A percentile compares a stretch with the other conserved stretches of the same genome.
phyloP scores from a whole-genome alignment of 257 asterid species.

The Fraxinus americana region DNA sequence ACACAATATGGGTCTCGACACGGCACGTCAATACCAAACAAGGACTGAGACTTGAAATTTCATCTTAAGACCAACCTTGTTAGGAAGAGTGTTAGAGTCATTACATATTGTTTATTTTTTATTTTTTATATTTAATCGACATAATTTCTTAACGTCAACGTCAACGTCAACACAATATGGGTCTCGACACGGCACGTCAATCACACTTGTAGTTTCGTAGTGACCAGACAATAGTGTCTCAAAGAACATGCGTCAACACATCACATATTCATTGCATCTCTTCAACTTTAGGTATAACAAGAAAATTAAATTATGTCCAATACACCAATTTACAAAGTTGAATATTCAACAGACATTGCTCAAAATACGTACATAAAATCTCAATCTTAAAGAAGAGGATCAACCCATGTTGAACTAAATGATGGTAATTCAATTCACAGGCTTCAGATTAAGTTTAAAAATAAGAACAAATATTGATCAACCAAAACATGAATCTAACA shows the following conservation, averaged over 20 bases:
- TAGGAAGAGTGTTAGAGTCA: no score
- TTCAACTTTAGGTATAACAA: no score
- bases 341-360: not conserved
- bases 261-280: not conserved
- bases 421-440: conserved; percentile 10
- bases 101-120: no score
- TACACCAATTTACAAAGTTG: not conserved
- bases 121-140: no score
- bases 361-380: not conserved
- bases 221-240: not conserved
- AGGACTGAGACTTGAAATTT: no score
- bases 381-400: not conserved
- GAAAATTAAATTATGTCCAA: not conserved
- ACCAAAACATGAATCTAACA: not conserved
- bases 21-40: no score
- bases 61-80: no score
- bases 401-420: not conserved
- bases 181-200: not conserved
- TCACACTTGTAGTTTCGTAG: not conserved
- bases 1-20: no score
- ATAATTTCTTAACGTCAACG: no score
- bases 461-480: not conserved
- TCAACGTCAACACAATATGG: no score
- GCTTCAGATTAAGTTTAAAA: not conserved
- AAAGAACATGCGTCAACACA: not conserved